phyloP scores from a whole-genome alignment of 78 protist genomes.

The Pigoraptor vietnamica region DNA sequence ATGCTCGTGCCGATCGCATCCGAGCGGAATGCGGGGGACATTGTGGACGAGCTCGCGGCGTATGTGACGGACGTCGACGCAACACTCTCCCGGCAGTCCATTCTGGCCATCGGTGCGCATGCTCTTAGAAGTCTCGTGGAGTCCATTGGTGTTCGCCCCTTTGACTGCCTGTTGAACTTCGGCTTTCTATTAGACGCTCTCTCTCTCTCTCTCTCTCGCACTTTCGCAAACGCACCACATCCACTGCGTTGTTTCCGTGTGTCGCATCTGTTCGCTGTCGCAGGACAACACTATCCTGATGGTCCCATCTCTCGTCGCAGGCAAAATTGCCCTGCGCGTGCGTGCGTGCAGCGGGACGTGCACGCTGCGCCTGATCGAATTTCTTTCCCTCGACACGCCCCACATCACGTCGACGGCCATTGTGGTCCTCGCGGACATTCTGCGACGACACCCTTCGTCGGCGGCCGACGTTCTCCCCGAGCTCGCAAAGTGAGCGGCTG shows the following conservation, averaged over 20 bases:
- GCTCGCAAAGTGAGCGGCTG: not conserved
- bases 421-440: constrained; percentile 25
- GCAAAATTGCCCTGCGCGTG: not conserved
- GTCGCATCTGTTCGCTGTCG: too few relatives aligned
- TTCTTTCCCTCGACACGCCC: constrained; percentile 14
- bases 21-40: constrained; percentile 9
- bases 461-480: not conserved
- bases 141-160: not conserved
- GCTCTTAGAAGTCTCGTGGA: not conserved
- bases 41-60: constrained; percentile 12
- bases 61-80: constrained; percentile 56
- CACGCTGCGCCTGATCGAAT: constrained; percentile 12
- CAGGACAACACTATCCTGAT: too few relatives aligned
- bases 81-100: constrained; percentile 22
- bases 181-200: too few relatives aligned
- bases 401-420: constrained; percentile 27
- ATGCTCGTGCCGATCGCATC: constrained; percentile 17
- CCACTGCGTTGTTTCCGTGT: too few relatives aligned
- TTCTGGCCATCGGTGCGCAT: constrained; percentile 17
- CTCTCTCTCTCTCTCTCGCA: too few relatives aligned
- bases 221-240: too few relatives aligned
- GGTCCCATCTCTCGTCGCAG: not conserved
- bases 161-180: too few relatives aligned
- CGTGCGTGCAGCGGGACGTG: not conserved
- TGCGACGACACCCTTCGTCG: constrained; percentile 33